phyloP scores from a whole-genome alignment of 352 stramenopile genomes.

The Phytophthora megakarya region DNA sequence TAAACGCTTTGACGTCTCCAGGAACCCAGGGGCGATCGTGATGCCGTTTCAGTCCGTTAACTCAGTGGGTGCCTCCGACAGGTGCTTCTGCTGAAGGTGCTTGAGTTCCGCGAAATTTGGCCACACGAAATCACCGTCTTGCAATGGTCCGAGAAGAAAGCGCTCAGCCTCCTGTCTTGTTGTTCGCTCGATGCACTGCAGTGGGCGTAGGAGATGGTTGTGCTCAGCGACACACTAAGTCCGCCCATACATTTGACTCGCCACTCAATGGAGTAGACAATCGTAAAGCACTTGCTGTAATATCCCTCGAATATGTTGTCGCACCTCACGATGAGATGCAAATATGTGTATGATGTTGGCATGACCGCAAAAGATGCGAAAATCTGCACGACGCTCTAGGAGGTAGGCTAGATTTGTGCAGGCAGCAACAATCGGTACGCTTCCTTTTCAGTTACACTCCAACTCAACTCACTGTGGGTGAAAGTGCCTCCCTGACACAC shows the following conservation, averaged over 20 bases:
- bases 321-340: slow-evolving; percentile 8
- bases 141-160: background rate
- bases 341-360: slow-evolving; percentile 35
- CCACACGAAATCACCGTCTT: slow-evolving; percentile 2
- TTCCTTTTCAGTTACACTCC: slow-evolving; percentile 28
- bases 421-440: slow-evolving; percentile 19
- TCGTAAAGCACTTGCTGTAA: background rate
- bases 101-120: background rate
- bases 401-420: slow-evolving; percentile 13
- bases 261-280: slow-evolving; percentile 2
- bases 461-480: slow-evolving; percentile 1
- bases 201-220: background rate
- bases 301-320: slow-evolving; percentile 21
- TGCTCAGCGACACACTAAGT: slow-evolving; percentile 8
- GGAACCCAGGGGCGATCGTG: background rate
- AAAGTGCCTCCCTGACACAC: slow-evolving; percentile 19
- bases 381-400: slow-evolving; percentile 2
- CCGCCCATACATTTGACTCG: slow-evolving; percentile 1
- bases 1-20: background rate
- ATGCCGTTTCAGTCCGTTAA: background rate
- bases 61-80: background rate
- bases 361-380: slow-evolving; percentile 31
- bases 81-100: background rate
- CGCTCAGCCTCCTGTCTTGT: background rate
- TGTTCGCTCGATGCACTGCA: background rate